phyloP scores from a whole-genome alignment of 2,329 filamentous ascomycete species.

The Fusarium piperis region DNA sequence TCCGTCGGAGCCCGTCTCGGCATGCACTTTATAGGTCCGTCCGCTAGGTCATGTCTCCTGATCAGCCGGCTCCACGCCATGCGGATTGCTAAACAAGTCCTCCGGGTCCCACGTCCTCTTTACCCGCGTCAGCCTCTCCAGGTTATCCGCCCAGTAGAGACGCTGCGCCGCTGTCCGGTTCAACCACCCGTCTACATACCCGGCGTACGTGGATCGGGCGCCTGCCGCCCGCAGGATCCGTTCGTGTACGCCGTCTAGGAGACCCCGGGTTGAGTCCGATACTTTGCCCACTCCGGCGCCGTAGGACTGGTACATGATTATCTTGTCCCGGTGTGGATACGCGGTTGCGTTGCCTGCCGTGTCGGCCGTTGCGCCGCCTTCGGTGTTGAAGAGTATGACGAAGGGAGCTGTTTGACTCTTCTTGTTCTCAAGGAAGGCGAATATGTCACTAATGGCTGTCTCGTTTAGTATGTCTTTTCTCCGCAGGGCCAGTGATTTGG shows the following conservation, averaged over 20 bases:
- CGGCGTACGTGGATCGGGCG: conserved; percentile 65
- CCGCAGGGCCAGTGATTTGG: conserved; percentile 66
- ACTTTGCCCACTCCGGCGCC: conserved; percentile 61
- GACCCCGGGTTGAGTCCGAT: conserved; percentile 56
- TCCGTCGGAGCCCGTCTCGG: conserved; percentile 18
- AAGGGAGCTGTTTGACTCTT: conserved; percentile 64
- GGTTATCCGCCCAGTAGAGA: conserved; percentile 51
- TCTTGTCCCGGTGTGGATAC: conserved; percentile 70
- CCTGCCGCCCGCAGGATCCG: conserved; percentile 47
- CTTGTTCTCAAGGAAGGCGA: conserved; percentile 61
- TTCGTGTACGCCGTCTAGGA: conserved; percentile 62
- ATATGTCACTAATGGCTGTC: conserved; percentile 58
- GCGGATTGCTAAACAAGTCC: conserved; percentile 53
- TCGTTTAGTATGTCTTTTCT: conserved; percentile 58
- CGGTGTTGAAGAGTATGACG: conserved; percentile 71
- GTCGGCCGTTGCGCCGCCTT: conserved; percentile 69
- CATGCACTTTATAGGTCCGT: neutral
- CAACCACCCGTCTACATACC: conserved; percentile 68
- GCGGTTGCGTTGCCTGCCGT: conserved; percentile 64
- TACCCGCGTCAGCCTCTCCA: conserved; percentile 46
- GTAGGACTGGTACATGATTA: conserved; percentile 73
- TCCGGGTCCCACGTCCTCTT: conserved; percentile 50
- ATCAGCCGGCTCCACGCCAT: conserved; percentile 38
- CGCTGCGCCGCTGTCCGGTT: conserved; percentile 47
- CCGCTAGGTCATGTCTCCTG: conserved; percentile 2